phyloP scores from a whole-genome alignment of 2,329 filamentous ascomycete species.

The Trichoderma aggressivum region DNA sequence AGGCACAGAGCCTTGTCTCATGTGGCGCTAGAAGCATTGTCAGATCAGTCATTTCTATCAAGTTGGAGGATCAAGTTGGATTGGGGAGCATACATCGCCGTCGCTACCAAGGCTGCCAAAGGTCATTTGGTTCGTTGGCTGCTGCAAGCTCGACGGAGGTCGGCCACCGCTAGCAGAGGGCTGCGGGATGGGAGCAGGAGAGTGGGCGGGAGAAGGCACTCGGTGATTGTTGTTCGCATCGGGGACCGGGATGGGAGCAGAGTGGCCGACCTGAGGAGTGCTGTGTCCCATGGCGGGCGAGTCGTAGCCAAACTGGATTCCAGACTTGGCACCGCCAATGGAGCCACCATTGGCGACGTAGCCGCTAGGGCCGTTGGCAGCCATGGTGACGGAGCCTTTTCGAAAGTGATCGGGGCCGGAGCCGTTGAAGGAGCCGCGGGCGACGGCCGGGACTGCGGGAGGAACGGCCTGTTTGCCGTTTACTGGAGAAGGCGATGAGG shows the following conservation, averaged over 20 bases:
- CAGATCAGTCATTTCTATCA: constrained; percentile 21
- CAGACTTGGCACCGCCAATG: constrained; percentile 55
- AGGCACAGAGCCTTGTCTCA: constrained; percentile 63
- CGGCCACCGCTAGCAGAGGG: constrained; percentile 80
- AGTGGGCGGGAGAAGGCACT: constrained; percentile 78
- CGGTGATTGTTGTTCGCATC: constrained; percentile 55
- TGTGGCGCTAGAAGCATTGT: constrained; percentile 54
- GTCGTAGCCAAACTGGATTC: constrained; percentile 77
- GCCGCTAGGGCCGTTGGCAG: constrained; percentile 72
- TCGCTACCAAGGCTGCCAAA: constrained; percentile 84
- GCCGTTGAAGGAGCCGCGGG: constrained; percentile 67
- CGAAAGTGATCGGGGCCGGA: constrained; percentile 68
- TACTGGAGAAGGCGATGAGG: constrained; percentile 70
- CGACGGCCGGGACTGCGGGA: constrained; percentile 65
- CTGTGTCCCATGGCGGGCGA: constrained; percentile 66
- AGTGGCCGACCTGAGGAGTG: constrained; percentile 56
- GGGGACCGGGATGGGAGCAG: constrained; percentile 62
- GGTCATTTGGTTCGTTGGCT: constrained; percentile 64
- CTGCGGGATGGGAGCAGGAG: constrained; percentile 90
- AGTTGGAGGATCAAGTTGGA: constrained; percentile 15
- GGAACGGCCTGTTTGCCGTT: constrained; percentile 76
- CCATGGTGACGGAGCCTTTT: constrained; percentile 90
- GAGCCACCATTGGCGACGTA: constrained; percentile 73
- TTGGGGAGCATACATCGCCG: constrained; percentile 66
- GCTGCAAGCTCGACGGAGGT: constrained; percentile 72